These are phyloP conservation scores for Melampsora larici-populina DNA, from an alignment of 1,284 basidiomycete genomes.

Conservation along the genomic window DNA sequence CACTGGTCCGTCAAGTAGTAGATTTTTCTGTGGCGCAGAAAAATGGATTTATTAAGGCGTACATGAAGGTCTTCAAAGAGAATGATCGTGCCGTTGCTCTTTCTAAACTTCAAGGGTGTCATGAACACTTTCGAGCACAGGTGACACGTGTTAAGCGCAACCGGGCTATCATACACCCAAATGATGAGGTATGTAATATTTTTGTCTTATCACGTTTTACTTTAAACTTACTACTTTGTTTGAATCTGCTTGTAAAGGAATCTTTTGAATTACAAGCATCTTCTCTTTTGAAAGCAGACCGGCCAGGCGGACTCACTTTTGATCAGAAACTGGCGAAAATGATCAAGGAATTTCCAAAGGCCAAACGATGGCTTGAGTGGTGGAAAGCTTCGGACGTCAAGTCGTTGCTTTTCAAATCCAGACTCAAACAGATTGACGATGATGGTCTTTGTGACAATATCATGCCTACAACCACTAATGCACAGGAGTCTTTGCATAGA, in stretches of 20 bases:
- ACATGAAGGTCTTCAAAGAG: conserved; percentile 4
- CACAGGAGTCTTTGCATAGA: background rate
- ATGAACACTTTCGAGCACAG: background rate
- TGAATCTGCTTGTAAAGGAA: background rate
- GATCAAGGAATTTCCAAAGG: background rate
- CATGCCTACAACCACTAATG: background rate
- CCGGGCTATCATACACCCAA: background rate
- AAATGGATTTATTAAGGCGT: background rate
- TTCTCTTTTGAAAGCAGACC: background rate
- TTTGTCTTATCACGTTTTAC: background rate
- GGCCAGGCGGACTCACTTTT: background rate
- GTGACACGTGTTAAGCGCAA: background rate
- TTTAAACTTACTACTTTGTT: too few relatives aligned
- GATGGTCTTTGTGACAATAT: background rate
- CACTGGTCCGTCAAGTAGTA: background rate
- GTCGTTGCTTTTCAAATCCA: conserved; percentile 1
- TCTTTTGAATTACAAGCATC: too few relatives aligned
- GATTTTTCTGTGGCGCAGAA: too few relatives aligned
- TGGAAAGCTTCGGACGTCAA: conserved; percentile 4
- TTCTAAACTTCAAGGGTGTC: background rate
- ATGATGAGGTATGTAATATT: background rate
- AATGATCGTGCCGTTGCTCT: background rate
- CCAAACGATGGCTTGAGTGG: background rate
- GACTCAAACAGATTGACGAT: background rate
- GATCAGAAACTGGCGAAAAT: background rate